These are phyloP conservation scores for Oryza coarctata DNA, from an alignment of 176 grass and related monocot species.

Conservation along the genomic window DNA sequence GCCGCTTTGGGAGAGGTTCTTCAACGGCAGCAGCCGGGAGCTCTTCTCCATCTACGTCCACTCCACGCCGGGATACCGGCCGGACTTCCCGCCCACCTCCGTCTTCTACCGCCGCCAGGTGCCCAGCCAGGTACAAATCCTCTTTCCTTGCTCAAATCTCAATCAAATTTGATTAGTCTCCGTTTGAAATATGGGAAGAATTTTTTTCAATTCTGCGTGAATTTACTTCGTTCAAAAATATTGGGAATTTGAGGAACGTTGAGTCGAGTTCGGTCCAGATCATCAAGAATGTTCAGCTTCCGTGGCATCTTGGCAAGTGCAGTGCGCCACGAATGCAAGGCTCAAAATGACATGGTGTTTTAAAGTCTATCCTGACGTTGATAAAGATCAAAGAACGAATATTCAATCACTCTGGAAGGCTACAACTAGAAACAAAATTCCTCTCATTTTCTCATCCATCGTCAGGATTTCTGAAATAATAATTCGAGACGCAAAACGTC, in stretches of 20 bases:
- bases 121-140: conserved; percentile 63
- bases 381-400: background rate
- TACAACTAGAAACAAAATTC: background rate
- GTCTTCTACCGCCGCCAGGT: conserved; percentile 73
- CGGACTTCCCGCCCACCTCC: conserved; percentile 49
- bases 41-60: conserved; percentile 77
- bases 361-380: background rate
- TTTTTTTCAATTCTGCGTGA: background rate
- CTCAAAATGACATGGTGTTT: background rate
- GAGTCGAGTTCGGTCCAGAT: no score
- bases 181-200: background rate
- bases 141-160: background rate
- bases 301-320: background rate
- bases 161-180: background rate
- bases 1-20: conserved; percentile 86
- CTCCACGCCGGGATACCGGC: conserved; percentile 58
- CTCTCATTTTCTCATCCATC: background rate
- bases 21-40: conserved; percentile 23
- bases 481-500: background rate
- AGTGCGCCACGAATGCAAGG: background rate
- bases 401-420: background rate
- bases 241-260: background rate
- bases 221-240: background rate
- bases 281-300: background rate
- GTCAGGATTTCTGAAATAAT: background rate